Evolutionary conservation across 805 yeast genomes (phyloP), one percentile per base, ranked within the genome.

Genomic region (Metschnikowia chrysomelidarum): DNA sequence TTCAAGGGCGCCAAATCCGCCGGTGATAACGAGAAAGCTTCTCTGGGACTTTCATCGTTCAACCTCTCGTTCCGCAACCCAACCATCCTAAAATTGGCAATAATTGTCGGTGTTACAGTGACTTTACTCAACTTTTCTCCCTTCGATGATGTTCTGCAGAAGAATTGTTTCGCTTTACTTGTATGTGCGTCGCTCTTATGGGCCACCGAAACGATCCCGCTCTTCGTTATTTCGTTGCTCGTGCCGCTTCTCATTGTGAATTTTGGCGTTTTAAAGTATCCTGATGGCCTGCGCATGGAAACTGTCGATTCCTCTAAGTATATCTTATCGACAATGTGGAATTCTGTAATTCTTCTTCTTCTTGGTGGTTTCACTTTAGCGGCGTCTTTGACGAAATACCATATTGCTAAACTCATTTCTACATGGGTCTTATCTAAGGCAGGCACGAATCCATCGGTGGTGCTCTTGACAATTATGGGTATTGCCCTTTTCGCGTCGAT

Each of bases 161-260:
- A 71, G 41, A 78, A 87, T 51, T 87, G 83, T 57, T 71, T 81
- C 69, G 85, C 86, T 5, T 64, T 80, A 17, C 73, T 80, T 27
- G 82, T 72, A 8, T 75, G 82, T 44, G 55, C 67, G 30, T 75
- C 76, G 7, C 58, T 73, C 42, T 51, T 72, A 27, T 73, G 77
- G 77, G 77, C 77, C 6, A 52, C 71, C 10, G 78, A 73, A 50
- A 75, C 76, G 5, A 53, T 73, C 13, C 78, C 78, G 12, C 56
- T 73, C 34, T 69, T 64, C 43, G 63, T 68, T n/a, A 73, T 77
- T 14, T 61, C 75, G 10, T 56, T 73, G 59, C 51, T 73, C 33
- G 69, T 73, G 12, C 78, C 78, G 16, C 60, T 73, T 26, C 53
- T 73, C 42, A 59, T 61, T 28, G 76, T 73, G 20, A 59, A 63